Percentiles rank a stretch among this genome's conserved stretches.
phyloP scores from a whole-genome alignment of 805 yeast genomes.

The Zygosaccharomyces kombuchaensis region DNA sequence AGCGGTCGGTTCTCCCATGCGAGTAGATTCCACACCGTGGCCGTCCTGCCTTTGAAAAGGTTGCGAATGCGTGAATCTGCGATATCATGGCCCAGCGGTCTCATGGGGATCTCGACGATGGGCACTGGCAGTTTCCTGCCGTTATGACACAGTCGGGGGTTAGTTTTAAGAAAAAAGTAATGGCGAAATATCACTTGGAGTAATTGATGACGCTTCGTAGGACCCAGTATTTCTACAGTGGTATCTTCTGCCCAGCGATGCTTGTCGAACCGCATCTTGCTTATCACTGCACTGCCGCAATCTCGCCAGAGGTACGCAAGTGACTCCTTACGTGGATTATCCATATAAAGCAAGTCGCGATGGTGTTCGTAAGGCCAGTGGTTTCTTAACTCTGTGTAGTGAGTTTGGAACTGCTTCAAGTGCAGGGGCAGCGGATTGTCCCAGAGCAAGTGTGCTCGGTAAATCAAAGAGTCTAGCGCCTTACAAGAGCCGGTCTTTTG shows the following conservation, averaged over 20 bases:
- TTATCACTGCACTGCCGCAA: slow-evolving; percentile 9
- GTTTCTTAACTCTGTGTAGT: slow-evolving; percentile 15
- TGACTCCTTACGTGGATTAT: slow-evolving; percentile 14
- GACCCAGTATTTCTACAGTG: slow-evolving; percentile 4
- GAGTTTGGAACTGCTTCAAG: slow-evolving; percentile 11
- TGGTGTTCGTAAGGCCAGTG: slow-evolving; percentile 25
- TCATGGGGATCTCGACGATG: slow-evolving; percentile 25
- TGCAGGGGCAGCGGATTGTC: slow-evolving; percentile 15
- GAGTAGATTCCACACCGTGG: slow-evolving; percentile 18
- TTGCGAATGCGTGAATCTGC: slow-evolving; percentile 19
- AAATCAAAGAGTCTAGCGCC: slow-evolving; percentile 17
- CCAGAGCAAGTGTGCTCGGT: slow-evolving; percentile 18
- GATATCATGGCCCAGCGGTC: slow-evolving; percentile 22
- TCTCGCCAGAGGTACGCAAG: slow-evolving; percentile 17
- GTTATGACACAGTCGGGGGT: slow-evolving; percentile 17
- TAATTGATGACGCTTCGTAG: slow-evolving; percentile 8
- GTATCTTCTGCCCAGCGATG: slow-evolving; percentile 14
- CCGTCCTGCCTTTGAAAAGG: slow-evolving; percentile 17
- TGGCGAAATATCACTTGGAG: slow-evolving; percentile 19
- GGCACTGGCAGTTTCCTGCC: slow-evolving; percentile 18
- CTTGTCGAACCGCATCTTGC: slow-evolving; percentile 10
- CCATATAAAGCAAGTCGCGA: slow-evolving; percentile 14
- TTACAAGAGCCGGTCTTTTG: slow-evolving; percentile 4
- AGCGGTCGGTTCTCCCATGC: slow-evolving; percentile 21
- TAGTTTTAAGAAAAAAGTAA: slow-evolving; percentile 18